Conservation (phyloP, 345 rosid genomes). For the Toxicodendron radicans region DNA sequence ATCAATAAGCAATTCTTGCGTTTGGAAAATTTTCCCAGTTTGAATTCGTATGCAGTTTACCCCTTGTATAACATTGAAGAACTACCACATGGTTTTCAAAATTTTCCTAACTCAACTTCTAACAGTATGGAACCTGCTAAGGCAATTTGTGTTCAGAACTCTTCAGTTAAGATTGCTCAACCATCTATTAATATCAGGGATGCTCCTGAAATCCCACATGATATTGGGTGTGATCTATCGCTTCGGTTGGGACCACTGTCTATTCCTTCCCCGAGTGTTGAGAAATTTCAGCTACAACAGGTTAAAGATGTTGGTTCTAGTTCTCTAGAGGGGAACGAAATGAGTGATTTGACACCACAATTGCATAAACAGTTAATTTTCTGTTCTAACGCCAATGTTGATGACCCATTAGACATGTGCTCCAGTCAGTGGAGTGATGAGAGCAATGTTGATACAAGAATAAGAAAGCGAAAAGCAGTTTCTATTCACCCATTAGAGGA, state of each 20-base stretch:
- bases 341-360: slow-evolving; percentile 20
- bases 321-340: slow-evolving; percentile 32
- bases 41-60: slow-evolving; percentile 34
- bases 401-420: slow-evolving; percentile 20
- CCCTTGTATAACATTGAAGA: slow-evolving; percentile 42
- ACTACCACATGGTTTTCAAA: slow-evolving; percentile 21
- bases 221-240: slow-evolving; percentile 63
- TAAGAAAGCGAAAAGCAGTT: slow-evolving; percentile 42
- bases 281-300: slow-evolving; percentile 12
- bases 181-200: slow-evolving; percentile 15
- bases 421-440: slow-evolving; percentile 21
- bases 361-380: slow-evolving; percentile 15
- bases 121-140: slow-evolving; percentile 24
- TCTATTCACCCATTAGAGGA: slow-evolving; percentile 29
- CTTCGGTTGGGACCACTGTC: slow-evolving; percentile 67
- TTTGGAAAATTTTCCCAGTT: slow-evolving; percentile 25
- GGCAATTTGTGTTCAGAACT: slow-evolving; percentile 15
- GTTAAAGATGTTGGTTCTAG: slow-evolving; percentile 24
- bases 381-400: slow-evolving; percentile 12
- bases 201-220: slow-evolving; percentile 17
- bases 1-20: slow-evolving; percentile 15
- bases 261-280: slow-evolving; percentile 19
- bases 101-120: slow-evolving; percentile 20
- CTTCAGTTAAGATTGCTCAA: slow-evolving; percentile 18
- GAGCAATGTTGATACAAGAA: slow-evolving; percentile 13